phyloP scores from a whole-genome alignment of 1,284 basidiomycete species.

The Erythrobasidium hasegawianum region DNA sequence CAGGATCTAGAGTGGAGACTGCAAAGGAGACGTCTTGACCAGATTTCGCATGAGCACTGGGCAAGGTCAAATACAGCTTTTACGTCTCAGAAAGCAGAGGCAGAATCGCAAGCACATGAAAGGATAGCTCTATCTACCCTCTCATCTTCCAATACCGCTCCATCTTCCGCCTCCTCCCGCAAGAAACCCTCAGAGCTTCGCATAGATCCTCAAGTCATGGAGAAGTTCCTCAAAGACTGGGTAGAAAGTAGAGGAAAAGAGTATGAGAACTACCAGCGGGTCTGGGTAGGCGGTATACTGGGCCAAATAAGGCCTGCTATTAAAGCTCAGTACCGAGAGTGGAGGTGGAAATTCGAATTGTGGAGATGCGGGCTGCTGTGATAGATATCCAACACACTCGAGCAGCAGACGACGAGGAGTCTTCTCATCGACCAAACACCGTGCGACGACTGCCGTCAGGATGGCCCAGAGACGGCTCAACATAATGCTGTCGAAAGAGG shows the following conservation, averaged over 20 bases:
- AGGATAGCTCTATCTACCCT: too few relatives aligned
- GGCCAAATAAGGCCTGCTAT: constrained; percentile 16
- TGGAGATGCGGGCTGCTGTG: constrained; percentile 17
- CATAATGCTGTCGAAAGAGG: too few relatives aligned
- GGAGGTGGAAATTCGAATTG: constrained; percentile 31
- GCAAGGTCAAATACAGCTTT: constrained; percentile 39
- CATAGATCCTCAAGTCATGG: constrained; percentile 22
- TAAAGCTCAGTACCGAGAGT: constrained; percentile 18
- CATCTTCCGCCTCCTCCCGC: too few relatives aligned
- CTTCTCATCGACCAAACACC: too few relatives aligned
- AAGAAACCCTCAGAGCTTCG: too few relatives aligned
- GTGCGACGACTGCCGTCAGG: too few relatives aligned
- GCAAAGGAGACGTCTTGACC: constrained; percentile 41
- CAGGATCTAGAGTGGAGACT: constrained; percentile 45
- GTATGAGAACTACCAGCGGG: constrained; percentile 22
- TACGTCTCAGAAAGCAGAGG: constrained; percentile 32
- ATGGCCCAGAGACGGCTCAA: too few relatives aligned
- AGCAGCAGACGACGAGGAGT: too few relatives aligned
- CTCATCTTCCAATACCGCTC: too few relatives aligned
- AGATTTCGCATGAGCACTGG: constrained; percentile 45
- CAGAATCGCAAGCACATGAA: constrained; percentile 4
- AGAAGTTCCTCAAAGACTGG: constrained; percentile 23
- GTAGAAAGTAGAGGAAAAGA: constrained; percentile 11
- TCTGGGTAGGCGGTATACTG: constrained; percentile 15
- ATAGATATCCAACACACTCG: background rate